These are phyloP conservation scores for Rhodotorula toruloides DNA, from an alignment of 768 basidiomycete genomes.

Conservation along the genomic window DNA sequence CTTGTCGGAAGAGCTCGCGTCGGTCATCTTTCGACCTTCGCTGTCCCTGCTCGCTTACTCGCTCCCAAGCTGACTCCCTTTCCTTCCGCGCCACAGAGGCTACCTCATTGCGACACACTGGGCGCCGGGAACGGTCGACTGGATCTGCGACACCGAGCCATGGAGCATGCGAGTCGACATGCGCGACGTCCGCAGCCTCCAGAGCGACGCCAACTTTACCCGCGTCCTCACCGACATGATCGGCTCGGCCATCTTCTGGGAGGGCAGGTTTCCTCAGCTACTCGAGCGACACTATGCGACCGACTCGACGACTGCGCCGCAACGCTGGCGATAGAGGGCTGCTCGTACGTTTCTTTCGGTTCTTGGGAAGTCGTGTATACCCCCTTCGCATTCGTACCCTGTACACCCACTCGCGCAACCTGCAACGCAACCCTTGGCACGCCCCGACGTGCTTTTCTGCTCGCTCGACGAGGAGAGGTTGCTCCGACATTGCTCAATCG, in stretches of 20 bases:
- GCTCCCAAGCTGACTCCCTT: not conserved
- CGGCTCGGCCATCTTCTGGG: conserved; percentile 29
- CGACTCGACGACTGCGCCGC: conserved; percentile 8
- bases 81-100: not conserved
- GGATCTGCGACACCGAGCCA: conserved; percentile 35
- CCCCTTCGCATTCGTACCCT: no score
- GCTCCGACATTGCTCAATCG: no score
- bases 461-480: no score
- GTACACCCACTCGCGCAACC: no score
- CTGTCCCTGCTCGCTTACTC: no score
- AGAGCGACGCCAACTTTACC: conserved; percentile 19
- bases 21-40: no score
- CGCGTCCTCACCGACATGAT: conserved; percentile 34
- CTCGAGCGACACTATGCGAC: conserved; percentile 28
- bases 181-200: conserved; percentile 26
- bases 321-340: no score
- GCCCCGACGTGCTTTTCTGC: no score
- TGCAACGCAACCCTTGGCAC: no score
- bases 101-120: conserved; percentile 36
- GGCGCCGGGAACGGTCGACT: conserved; percentile 25
- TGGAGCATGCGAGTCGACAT: conserved; percentile 33
- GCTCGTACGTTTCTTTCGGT: no score
- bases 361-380: no score
- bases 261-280: conserved; percentile 25
- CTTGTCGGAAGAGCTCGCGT: no score